phyloP scores from a whole-genome alignment of 768 basidiomycete species.

The Podaxis sp. region DNA sequence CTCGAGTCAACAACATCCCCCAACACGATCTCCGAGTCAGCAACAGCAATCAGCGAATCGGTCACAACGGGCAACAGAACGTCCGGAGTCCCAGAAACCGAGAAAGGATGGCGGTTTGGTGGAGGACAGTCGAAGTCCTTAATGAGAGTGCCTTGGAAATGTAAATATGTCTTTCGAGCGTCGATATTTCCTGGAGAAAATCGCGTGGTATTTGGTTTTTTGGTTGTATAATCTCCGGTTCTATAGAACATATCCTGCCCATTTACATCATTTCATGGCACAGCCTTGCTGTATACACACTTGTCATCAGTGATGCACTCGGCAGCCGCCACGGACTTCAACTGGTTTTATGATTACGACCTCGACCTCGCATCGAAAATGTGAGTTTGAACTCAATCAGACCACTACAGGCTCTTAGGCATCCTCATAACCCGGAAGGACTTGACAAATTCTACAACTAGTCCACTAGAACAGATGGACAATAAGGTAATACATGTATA shows the following conservation, averaged over 20 bases:
- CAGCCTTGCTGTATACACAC: neutral
- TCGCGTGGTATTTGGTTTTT: neutral
- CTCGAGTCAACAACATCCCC: neutral
- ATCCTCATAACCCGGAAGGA: too few species aligned
- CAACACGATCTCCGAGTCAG: neutral
- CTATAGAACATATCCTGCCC: neutral
- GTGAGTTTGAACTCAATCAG: too few species aligned
- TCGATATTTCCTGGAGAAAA: neutral
- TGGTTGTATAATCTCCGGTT: neutral
- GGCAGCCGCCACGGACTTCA: neutral
- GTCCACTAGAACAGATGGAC: too few species aligned
- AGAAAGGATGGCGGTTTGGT: neutral
- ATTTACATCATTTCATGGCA: neutral
- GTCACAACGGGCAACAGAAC: neutral
- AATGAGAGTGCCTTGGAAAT: neutral
- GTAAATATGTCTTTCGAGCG: neutral
- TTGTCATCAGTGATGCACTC: neutral
- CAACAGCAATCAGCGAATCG: neutral
- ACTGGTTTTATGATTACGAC: neutral
- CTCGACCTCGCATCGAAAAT: neutral
- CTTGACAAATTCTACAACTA: too few species aligned
- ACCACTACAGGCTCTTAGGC: too few species aligned
- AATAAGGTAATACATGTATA: neutral
- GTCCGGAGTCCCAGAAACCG: neutral
- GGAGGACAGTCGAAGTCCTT: neutral